Evolutionary conservation across 805 yeast genomes (phyloP), one percentile per base, ranked within the genome.

Genomic region (Soucietia sequanensis): DNA sequence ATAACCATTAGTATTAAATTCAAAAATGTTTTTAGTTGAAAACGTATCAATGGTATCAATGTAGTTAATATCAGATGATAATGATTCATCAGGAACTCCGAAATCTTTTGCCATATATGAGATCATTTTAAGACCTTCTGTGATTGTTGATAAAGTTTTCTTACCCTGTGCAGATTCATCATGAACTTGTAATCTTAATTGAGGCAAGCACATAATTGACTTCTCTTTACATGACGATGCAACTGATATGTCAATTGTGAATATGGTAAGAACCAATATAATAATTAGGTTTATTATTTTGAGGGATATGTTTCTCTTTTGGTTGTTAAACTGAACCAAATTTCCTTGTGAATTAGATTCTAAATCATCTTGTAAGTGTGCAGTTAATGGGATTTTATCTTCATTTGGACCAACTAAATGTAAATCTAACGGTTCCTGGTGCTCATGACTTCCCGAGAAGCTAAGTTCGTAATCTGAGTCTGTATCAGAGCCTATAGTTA

Each of bases 61-160:
- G 20, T 40, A 37, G 26, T 37, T 25, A n/a, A 33, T 27, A 10
- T 24, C 33, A 10, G 19, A 13, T 13, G 22, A 20, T 26, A 20
- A 23, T 24, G 20, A 34, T 31, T 17, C 47, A 13, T 29, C 24
- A 39, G 39, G 33, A 25, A 43, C 38, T 23, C 70, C 67, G 31
- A 73, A 58, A 41, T 74, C 77, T 23, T 65, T 62, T 3, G 75
- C 74, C 31, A 70, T 54, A 40, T 65, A 68, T 5, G 77, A 66
- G 19, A 73, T 43, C 34, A 71, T 58, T 37, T 64, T 66, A 31
- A 72, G 50, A 9, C 70, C 70, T 35, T 71, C 76, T 32, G 62
- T 54, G 6, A 71, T 44, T 17, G 45, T 64, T 0, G 68, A 51
- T 8, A 56, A 46, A 56, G 48, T 8, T 60, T 49, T 21, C 34